Conservation (phyloP, 257 asterid species). For the Fraxinus cuspidata region DNA sequence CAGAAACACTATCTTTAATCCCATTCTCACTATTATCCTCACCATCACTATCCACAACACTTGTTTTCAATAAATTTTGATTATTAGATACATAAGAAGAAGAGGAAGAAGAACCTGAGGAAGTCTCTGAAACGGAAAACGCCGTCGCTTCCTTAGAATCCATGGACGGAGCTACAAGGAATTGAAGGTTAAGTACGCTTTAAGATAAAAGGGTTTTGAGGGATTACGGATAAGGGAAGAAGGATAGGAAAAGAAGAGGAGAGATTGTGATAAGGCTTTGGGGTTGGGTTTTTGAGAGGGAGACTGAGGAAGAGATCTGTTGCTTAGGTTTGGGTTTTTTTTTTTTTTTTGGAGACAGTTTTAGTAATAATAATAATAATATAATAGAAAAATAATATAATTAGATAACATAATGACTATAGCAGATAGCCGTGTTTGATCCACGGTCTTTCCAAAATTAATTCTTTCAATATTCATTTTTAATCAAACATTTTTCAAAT, state of each 20-base stretch:
- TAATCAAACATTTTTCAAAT: no score
- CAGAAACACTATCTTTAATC: constrained; percentile 37
- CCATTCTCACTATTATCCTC: constrained; percentile 25
- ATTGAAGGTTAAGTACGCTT: constrained; percentile 11
- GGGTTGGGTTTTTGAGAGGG: constrained; percentile 7
- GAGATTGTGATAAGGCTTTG: constrained; percentile 44
- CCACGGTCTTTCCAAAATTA: no score
- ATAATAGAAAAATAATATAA: not conserved
- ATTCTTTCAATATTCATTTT: no score
- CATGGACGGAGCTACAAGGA: constrained; percentile 35
- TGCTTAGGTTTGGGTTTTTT: not conserved
- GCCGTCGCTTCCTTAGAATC: constrained; percentile 49
- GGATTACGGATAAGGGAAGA: constrained; percentile 32
- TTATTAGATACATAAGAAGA: constrained; percentile 12
- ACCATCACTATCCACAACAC: constrained; percentile 10
- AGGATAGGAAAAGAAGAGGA: constrained; percentile 22
- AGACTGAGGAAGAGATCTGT: constrained; percentile 8
- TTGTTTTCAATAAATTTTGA: constrained; percentile 29
- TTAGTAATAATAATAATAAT: no score
- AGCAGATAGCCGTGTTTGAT: no score
- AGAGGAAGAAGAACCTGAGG: constrained; percentile 30
- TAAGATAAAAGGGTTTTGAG: constrained; percentile 25
- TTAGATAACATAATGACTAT: no score
- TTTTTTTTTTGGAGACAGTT: not conserved
- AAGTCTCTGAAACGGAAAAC: constrained; percentile 36